Evolutionary conservation across 208 protist genomes (phyloP).

Genomic region (Wallacemonas rigidus): DNA sequence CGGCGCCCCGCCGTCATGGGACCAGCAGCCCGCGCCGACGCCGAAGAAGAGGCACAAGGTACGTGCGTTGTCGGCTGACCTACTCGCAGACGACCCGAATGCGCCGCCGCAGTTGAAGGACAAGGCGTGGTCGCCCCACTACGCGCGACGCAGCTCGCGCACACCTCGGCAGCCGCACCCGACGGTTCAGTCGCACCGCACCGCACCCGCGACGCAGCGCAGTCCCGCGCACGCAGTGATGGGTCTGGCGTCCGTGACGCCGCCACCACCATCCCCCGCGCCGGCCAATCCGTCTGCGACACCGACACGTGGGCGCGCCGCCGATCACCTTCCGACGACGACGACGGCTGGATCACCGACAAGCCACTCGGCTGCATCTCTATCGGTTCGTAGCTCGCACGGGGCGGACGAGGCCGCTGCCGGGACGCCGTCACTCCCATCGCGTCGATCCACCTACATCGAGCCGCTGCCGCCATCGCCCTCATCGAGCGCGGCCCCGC

Average conservation of each 20-base stretch:
- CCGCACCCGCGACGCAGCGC: neutral
- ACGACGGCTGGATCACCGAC: neutral
- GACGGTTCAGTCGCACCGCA: neutral
- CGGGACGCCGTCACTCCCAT: neutral
- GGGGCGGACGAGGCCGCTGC: neutral
- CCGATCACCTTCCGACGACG: constrained; percentile 1
- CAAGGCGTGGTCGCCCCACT: constrained; percentile 14
- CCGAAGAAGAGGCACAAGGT: neutral
- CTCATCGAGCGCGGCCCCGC: neutral
- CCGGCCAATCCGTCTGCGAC: neutral
- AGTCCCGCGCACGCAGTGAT: neutral
- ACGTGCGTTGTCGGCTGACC: neutral
- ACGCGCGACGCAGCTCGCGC: neutral
- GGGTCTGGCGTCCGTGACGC: neutral
- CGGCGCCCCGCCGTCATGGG: neutral
- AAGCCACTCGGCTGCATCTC: constrained; percentile 8
- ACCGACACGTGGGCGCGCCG: neutral
- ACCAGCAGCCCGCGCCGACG: constrained; percentile 12
- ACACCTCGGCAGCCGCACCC: constrained; percentile 6
- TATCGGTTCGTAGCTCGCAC: neutral
- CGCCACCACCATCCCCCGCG: neutral
- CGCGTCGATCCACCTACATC: neutral
- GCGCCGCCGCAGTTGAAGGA: constrained; percentile 17
- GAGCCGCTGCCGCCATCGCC: neutral
- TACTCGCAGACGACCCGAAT: neutral